These are phyloP conservation scores for Diutina ranongensis DNA, from an alignment of 1,139 yeast genomes.

Conservation along the genomic window DNA sequence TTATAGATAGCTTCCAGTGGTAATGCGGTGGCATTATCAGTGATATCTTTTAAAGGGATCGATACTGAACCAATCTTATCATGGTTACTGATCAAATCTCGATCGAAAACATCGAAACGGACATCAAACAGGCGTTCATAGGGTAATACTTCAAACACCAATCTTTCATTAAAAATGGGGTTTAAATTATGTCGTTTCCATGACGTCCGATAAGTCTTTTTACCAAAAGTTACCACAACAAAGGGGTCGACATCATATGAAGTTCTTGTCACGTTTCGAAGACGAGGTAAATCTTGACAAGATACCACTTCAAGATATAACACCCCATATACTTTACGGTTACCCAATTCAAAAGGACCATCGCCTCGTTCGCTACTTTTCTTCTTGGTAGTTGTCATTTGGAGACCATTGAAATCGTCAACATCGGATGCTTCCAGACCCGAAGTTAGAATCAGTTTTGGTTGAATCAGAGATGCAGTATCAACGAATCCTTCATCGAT, in stretches of 20 bases:
- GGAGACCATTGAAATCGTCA: too few relatives aligned
- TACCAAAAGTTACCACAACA: constrained; percentile 84
- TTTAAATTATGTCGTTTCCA: constrained; percentile 75
- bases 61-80: constrained; percentile 67
- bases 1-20: neutral
- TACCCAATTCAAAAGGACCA: constrained; percentile 19
- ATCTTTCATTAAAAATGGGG: constrained; percentile 72
- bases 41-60: constrained; percentile 39
- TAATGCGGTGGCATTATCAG: constrained; percentile 17
- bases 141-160: constrained; percentile 66
- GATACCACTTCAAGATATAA: constrained; percentile 64
- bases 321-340: constrained; percentile 53
- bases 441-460: neutral
- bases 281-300: constrained; percentile 62
- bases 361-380: neutral
- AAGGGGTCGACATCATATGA: constrained; percentile 96
- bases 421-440: neutral
- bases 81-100: constrained; percentile 71
- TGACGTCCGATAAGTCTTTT: constrained; percentile 76
- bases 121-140: constrained; percentile 57
- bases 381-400: neutral
- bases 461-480: neutral
- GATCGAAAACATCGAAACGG: constrained; percentile 67
- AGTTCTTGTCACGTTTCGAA: constrained; percentile 47
- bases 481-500: constrained; percentile 9